Percentiles rank a stretch among this genome's conserved stretches.
Evolutionary conservation across 768 basidiomycete genomes (phyloP).

Genomic region (Pleurotus giganteus): DNA sequence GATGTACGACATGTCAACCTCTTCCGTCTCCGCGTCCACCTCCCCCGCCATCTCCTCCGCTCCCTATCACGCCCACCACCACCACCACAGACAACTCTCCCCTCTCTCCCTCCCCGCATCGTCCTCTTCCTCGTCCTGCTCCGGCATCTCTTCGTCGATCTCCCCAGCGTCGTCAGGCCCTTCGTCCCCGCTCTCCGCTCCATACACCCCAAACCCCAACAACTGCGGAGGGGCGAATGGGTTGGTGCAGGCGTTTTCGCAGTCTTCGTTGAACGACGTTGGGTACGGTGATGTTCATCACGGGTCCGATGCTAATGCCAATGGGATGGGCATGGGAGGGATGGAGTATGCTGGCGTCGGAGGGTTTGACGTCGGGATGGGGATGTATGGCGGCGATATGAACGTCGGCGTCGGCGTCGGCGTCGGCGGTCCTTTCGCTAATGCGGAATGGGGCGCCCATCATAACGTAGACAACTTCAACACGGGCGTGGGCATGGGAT

Average conservation of each 20-base stretch:
- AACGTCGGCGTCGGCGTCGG: background rate
- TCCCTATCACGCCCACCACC: background rate
- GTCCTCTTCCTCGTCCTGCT: background rate
- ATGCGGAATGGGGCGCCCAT: too few relatives aligned
- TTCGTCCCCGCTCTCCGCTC: conserved; percentile 45
- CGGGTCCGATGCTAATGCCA: too few relatives aligned
- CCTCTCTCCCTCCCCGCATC: conserved; percentile 39
- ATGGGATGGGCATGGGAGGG: background rate
- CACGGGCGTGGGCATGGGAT: too few relatives aligned
- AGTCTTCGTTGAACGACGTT: background rate
- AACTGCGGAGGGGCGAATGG: conserved; percentile 14
- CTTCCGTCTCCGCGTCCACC: background rate
- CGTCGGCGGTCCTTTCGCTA: too few relatives aligned
- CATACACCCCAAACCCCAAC: conserved; percentile 46
- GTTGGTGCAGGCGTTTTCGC: background rate
- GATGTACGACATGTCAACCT: conserved; percentile 36
- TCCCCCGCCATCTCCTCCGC: conserved; percentile 9
- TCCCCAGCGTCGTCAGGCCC: conserved; percentile 48
- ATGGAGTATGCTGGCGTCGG: background rate
- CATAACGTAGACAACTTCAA: too few relatives aligned
- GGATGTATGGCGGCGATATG: background rate
- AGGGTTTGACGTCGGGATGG: background rate
- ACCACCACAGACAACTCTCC: conserved; percentile 16
- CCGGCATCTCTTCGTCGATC: conserved; percentile 50
- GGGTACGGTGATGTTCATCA: too few relatives aligned